Percentiles rank a stretch among this genome's conserved stretches.
Conservation (phyloP, 306 rosid genomes). For the Quillaja saponaria region DNA sequence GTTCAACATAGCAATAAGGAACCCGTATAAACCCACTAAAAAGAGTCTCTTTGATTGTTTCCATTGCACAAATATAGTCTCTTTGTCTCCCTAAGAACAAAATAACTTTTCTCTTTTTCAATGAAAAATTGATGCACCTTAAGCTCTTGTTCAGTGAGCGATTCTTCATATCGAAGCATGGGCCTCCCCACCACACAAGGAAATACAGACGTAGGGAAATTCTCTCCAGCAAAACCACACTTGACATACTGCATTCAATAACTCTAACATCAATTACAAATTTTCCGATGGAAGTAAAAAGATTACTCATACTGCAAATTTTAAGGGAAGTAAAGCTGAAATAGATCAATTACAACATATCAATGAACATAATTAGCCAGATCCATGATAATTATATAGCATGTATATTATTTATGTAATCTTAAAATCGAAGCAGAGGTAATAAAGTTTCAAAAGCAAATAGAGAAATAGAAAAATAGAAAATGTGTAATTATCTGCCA, state of each 20-base stretch:
- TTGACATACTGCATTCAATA: conserved; percentile 74
- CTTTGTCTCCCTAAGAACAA: background rate
- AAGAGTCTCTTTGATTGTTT: background rate
- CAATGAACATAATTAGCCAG: background rate
- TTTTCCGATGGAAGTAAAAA: background rate
- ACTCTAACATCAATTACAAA: background rate
- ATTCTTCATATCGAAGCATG: conserved; percentile 95
- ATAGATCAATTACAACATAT: conserved; percentile 24
- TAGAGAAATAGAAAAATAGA: background rate
- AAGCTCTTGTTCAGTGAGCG: conserved; percentile 81
- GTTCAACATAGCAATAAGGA: background rate
- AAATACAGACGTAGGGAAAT: conserved; percentile 90
- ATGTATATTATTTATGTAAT: background rate
- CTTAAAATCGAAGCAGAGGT: too few species aligned
- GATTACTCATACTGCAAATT: background rate
- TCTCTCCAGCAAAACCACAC: conserved; percentile 97
- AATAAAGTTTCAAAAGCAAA: too few species aligned
- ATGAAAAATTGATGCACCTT: conserved; percentile 45
- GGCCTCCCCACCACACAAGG: conserved; percentile 99
- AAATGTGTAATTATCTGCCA: background rate
- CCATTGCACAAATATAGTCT: background rate
- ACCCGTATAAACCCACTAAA: too few species aligned
- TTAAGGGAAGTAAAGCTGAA: background rate
- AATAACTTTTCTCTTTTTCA: too few species aligned
- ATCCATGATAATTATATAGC: background rate